Evolutionary conservation across 768 basidiomycete genomes (phyloP), one percentile per base, ranked within the genome.

Genomic region (Pleurotus ostreatus): DNA sequence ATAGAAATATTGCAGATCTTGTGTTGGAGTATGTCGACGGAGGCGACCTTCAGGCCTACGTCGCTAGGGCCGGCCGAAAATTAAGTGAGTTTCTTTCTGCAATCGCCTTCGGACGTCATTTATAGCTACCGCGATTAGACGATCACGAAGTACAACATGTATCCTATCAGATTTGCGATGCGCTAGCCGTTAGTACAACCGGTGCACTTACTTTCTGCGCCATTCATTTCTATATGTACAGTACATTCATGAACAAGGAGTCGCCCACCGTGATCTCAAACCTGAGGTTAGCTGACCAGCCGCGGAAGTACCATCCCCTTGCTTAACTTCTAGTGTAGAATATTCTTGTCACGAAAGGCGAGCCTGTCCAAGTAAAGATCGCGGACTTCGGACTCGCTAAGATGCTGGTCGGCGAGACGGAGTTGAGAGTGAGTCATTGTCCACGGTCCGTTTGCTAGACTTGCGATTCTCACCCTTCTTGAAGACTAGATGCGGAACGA

Each of bases 311-410:
- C 20, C 37, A 22, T 16, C 16, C 8, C 43, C 26, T 16, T 13
- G 58, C 30, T 37, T 40, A 2, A 41, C 60, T 41, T 1, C 55
- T 20, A 25, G 11, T 40, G n/a, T 57, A 91, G 86, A 95, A 96
- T 62, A 84, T 95, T 5, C 79, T 96, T 2, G 70, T 97, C 18
- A 94, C 93, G 1, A 74, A 66, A 11, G 81, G 85, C 41, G 60
- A 75, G 1, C 89, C 89, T 0, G 88, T 88, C 0, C 69, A 72
- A 1, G 84, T 92, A 62, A 98, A 98, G 66, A 87, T 98, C 15
- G 94, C 96, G 2, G 96, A 98, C 69, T 99, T 97, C 66, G 96
- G 96, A 3, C 81, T 98, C 5, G 95, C 96, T 0, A 99, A 98
- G 68, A 83, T 88, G 18, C 84, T 92, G 22, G 85, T 91, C 60